Evolutionary conservation across 257 asterid genomes (phyloP).

Genomic region (Plantago major): DNA sequence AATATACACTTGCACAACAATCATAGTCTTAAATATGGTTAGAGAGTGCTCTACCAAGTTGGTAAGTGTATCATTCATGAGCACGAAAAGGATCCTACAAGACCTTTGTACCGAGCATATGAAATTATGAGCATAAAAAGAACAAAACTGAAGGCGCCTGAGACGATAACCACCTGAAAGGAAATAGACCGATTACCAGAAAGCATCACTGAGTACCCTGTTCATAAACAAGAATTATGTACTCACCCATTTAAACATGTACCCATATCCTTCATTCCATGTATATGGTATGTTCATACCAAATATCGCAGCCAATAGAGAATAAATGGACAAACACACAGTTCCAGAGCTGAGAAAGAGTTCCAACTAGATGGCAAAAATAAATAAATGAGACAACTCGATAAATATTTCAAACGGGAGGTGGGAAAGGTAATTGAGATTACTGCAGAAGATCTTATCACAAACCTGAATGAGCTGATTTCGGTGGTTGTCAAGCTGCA

Average conservation of each 20-base stretch:
- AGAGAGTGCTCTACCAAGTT: too few relatives aligned
- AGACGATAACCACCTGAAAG: constrained; percentile 49
- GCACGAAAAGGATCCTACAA: constrained; percentile 49
- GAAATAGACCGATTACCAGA: not conserved
- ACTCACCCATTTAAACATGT: constrained; percentile 89
- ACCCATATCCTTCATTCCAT: constrained; percentile 53
- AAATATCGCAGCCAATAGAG: constrained; percentile 69
- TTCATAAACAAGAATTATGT: too few relatives aligned
- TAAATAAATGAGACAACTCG: too few relatives aligned
- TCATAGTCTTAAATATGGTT: too few relatives aligned
- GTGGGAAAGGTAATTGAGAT: not conserved
- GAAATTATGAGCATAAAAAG: constrained; percentile 48
- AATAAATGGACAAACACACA: constrained; percentile 47
- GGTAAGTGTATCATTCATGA: not conserved
- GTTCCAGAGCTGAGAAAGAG: constrained; percentile 88
- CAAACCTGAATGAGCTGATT: constrained; percentile 92
- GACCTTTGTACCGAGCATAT: constrained; percentile 76
- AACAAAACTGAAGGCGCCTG: constrained; percentile 29
- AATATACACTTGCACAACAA: too few relatives aligned
- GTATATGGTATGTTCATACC: constrained; percentile 92
- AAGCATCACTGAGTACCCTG: too few relatives aligned
- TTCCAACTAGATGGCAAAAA: constrained; percentile 52
- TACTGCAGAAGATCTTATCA: not conserved
- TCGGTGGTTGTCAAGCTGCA: constrained; percentile 92
- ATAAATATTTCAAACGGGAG: not conserved